A percentile compares a stretch with the other conserved stretches of the same genome.
phyloP scores from a whole-genome alignment of 805 yeast species.

The Wickerhamomyces tratensis region DNA sequence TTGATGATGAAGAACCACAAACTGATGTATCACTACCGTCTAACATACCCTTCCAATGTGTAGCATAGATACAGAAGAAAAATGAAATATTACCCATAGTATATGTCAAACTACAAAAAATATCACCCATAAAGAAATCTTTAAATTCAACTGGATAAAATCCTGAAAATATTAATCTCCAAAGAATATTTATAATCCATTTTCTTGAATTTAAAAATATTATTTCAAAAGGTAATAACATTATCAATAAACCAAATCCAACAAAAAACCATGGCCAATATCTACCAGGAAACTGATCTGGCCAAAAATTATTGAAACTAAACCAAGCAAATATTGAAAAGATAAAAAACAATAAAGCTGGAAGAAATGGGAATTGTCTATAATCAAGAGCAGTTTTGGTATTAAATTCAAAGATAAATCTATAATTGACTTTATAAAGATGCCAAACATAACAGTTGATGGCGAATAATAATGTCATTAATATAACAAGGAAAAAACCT shows the following conservation, averaged over 20 bases:
- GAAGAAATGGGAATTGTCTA: constrained; percentile 56
- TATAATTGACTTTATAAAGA: constrained; percentile 70
- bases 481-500: constrained; percentile 62
- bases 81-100: constrained; percentile 77
- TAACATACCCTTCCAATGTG: constrained; percentile 53
- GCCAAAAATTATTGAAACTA: constrained; percentile 65
- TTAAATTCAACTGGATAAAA: constrained; percentile 91
- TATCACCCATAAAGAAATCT: constrained; percentile 90
- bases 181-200: constrained; percentile 66
- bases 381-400: constrained; percentile 55
- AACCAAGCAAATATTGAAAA: constrained; percentile 64
- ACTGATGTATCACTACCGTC: constrained; percentile 25
- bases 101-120: constrained; percentile 81
- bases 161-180: constrained; percentile 75
- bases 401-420: constrained; percentile 85
- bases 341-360: constrained; percentile 46
- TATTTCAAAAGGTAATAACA: constrained; percentile 54
- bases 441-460: constrained; percentile 69
- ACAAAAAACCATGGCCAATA: constrained; percentile 78
- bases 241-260: constrained; percentile 35
- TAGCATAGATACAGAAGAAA: constrained; percentile 74
- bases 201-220: constrained; percentile 54
- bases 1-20: constrained; percentile 76
- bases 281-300: constrained; percentile 45
- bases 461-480: constrained; percentile 58